Base-by-base conservation (phyloP, 1,284 basidiomycete genomes). In the Termitomyces sp. region DNA sequence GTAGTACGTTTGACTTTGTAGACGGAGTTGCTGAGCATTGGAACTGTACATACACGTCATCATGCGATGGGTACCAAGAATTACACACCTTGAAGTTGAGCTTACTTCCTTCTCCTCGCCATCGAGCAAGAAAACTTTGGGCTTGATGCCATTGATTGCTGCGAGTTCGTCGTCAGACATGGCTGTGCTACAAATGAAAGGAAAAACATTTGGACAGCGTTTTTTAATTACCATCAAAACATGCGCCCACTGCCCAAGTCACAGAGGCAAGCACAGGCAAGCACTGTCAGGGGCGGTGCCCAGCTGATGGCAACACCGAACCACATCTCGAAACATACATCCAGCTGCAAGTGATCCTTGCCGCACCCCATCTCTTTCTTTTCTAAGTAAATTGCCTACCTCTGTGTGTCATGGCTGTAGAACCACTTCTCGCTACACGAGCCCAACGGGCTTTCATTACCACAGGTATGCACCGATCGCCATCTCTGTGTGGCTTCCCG, bases 401-500 rank as follows among this genome's bases (percentile, higher is more conserved):
- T 48, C 52, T 46, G 45, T 55, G 53, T 21, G 7, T 56, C 62
- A 88, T 88, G 86, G 79, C 82, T 52, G 71, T 81, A 45, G 82
- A 85, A 73, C 78, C 79, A 24, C 72, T 88, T 43, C 70, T 88
- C 50, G 79, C 79, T 26, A 86, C 85, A 31, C 74, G 76, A 56
- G 79, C 86, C 28, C 86, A 88, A 62, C 72, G 74, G 57, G 80
- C 78, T 46, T 87, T 87, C 67, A 78, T 87, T 57, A 66, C 69
- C 52, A 87, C 81, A 56, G 80, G 85, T 86, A 65, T 62, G 79
- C 64, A 40, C 37, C 10, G 50, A 30, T 57, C 30, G 43, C 48
- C n/a, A 18, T 44, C 42, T 44, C 42, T 38, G 41, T 26, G 30
- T 18, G 48, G 14, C 24, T 37, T 35, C 40, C 9, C 43, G 38